Conservation (phyloP, 768 basidiomycete species). For the Mrakia gelida region DNA sequence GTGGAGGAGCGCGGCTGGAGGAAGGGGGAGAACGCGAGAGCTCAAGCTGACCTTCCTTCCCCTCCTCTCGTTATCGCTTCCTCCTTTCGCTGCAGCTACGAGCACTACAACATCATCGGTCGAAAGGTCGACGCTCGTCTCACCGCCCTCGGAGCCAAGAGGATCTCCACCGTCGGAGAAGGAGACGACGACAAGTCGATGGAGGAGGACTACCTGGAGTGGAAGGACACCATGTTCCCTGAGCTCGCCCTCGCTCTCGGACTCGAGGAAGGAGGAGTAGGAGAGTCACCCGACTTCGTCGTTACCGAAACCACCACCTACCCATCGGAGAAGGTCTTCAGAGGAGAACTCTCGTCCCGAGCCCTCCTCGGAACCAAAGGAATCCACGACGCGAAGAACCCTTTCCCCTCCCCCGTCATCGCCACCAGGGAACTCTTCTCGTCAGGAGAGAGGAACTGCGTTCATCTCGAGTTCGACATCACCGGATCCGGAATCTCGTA, state of each 20-base stretch:
- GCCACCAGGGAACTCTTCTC: constrained; percentile 79
- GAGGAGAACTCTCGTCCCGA: constrained; percentile 92
- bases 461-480: constrained; percentile 88
- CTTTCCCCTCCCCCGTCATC: constrained; percentile 77
- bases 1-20: not conserved
- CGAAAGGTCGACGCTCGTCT: constrained; percentile 70
- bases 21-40: not conserved
- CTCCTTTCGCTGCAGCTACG: constrained; percentile 58
- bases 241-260: constrained; percentile 73
- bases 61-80: not conserved
- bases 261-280: constrained; percentile 94
- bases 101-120: constrained; percentile 91
- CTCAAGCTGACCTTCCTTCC: constrained; percentile 6
- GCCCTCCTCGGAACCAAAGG: constrained; percentile 90
- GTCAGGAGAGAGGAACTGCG: constrained; percentile 75
- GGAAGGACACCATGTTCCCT: constrained; percentile 98
- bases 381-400: constrained; percentile 97
- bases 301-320: constrained; percentile 73
- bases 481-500: constrained; percentile 97
- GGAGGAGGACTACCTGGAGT: constrained; percentile 99
- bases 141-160: constrained; percentile 70
- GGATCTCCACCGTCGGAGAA: constrained; percentile 86
- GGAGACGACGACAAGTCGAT: constrained; percentile 99
- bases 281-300: constrained; percentile 87
- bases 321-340: constrained; percentile 81